Evolutionary conservation across 352 stramenopile species (phyloP).

Genomic region (Globisporangium iwayamae): DNA sequence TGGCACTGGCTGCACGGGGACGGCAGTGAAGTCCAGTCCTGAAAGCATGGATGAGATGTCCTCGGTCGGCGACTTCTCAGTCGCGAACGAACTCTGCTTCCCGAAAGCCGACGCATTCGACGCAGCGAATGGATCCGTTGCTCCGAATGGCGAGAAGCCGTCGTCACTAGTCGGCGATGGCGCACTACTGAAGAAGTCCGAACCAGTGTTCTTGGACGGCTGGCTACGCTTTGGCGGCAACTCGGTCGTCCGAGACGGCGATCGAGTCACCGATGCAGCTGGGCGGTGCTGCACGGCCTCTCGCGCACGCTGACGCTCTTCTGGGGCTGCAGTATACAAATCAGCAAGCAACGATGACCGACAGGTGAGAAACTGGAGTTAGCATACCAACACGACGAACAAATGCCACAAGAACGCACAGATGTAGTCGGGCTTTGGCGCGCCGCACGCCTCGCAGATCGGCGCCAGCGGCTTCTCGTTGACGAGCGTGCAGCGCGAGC

Average conservation of each 20-base stretch:
- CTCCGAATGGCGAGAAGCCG: conserved; percentile 15
- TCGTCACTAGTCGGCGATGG: not conserved
- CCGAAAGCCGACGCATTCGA: conserved; percentile 4
- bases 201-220: conserved; percentile 2
- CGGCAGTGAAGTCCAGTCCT: conserved; percentile 64
- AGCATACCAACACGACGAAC: not conserved
- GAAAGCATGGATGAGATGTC: conserved; percentile 78
- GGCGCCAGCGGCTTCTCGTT: conserved; percentile 74
- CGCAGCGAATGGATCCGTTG: conserved; percentile 14
- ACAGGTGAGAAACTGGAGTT: not conserved
- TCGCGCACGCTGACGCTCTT: conserved; percentile 46
- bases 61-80: conserved; percentile 23
- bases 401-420: conserved; percentile 28
- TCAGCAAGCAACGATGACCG: not conserved
- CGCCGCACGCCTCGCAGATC: conserved; percentile 69
- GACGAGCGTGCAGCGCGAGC: conserved; percentile 66
- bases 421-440: conserved; percentile 58
- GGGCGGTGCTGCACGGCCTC: conserved; percentile 29
- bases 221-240: conserved; percentile 6
- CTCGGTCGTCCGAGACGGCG: conserved; percentile 9
- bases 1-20: conserved; percentile 30
- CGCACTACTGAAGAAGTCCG: conserved; percentile 10
- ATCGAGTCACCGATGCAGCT: conserved; percentile 3
- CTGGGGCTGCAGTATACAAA: conserved; percentile 26
- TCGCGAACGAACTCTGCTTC: conserved; percentile 1